phyloP scores from a whole-genome alignment of 2,329 filamentous ascomycete genomes.

The Emmonsiellopsis sp. region DNA sequence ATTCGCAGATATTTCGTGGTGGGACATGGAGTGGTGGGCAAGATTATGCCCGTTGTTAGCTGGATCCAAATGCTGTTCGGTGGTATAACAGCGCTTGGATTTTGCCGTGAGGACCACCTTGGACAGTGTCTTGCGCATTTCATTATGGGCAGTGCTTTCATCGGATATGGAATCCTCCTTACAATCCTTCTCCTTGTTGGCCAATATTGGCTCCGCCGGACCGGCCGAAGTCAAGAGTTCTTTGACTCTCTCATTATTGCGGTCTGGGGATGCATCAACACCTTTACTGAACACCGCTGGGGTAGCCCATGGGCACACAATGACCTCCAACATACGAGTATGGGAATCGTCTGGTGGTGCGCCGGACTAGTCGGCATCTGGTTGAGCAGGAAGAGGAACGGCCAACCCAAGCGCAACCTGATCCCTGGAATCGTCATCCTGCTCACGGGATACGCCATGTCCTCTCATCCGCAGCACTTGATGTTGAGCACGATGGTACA shows the following conservation, averaged over 20 bases:
- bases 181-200: slow-evolving; percentile 81
- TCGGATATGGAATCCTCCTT: slow-evolving; percentile 82
- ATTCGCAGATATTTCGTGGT: slow-evolving; percentile 64
- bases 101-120: slow-evolving; percentile 82
- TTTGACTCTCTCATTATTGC: slow-evolving; percentile 88
- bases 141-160: slow-evolving; percentile 97
- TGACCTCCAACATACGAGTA: slow-evolving; percentile 95
- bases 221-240: slow-evolving; percentile 88
- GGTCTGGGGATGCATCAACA: slow-evolving; percentile 93
- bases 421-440: slow-evolving; percentile 85
- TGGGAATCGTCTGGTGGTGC: slow-evolving; percentile 99
- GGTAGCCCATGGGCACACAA: slow-evolving; percentile 81
- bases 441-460: slow-evolving; percentile 94
- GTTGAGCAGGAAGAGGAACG: slow-evolving; percentile 76
- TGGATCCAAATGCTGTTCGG: slow-evolving; percentile 97
- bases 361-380: slow-evolving; percentile 86
- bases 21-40: slow-evolving; percentile 73
- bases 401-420: slow-evolving; percentile 82
- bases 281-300: slow-evolving; percentile 96
- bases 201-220: slow-evolving; percentile 73
- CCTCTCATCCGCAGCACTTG: slow-evolving; percentile 74
- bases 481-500: slow-evolving; percentile 83
- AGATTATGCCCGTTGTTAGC: slow-evolving; percentile 71
- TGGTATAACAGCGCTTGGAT: slow-evolving; percentile 82
- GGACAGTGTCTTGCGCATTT: slow-evolving; percentile 94